Conservation (phyloP, 208 protist genomes). For the Crithidia bombi region DNA sequence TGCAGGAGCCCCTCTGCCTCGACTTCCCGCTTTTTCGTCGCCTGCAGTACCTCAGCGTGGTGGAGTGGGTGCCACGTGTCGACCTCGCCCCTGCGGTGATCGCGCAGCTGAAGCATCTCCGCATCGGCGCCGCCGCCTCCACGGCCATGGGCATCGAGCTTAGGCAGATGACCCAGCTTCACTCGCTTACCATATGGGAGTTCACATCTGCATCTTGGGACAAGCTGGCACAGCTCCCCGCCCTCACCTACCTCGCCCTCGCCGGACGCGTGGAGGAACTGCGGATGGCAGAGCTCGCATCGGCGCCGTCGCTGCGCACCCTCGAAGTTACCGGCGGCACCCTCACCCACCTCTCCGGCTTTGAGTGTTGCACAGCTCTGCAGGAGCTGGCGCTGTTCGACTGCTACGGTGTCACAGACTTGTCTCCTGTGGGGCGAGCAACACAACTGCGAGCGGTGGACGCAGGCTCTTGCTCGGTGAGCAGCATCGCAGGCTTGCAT, state of each 20-base stretch:
- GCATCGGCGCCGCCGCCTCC: not conserved
- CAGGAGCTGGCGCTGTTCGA: not conserved
- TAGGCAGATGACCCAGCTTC: not conserved
- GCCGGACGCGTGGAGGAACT: not conserved
- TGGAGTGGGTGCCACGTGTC: constrained; percentile 18
- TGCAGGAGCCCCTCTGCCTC: constrained; percentile 6
- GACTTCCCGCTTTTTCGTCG: not conserved
- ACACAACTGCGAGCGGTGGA: not conserved
- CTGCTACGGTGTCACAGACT: constrained; percentile 9
- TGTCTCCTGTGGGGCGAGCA: not conserved
- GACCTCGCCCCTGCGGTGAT: not conserved
- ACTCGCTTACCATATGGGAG: not conserved
- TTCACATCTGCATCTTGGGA: not conserved
- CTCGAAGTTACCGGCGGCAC: not conserved
- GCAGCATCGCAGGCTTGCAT: constrained; percentile 12
- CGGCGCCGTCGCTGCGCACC: constrained; percentile 3
- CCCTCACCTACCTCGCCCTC: constrained; percentile 10
- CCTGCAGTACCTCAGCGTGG: constrained; percentile 9
- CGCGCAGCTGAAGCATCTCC: constrained; percentile 4
- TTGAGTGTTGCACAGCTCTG: constrained; percentile 2
- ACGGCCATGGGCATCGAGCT: not conserved
- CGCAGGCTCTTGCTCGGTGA: constrained; percentile 10
- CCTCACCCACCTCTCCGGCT: constrained; percentile 8
- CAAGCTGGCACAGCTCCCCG: not conserved
- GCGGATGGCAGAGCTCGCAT: constrained; percentile 5